Evolutionary conservation across 805 yeast species (phyloP).

Genomic region (Candida ovalis): DNA sequence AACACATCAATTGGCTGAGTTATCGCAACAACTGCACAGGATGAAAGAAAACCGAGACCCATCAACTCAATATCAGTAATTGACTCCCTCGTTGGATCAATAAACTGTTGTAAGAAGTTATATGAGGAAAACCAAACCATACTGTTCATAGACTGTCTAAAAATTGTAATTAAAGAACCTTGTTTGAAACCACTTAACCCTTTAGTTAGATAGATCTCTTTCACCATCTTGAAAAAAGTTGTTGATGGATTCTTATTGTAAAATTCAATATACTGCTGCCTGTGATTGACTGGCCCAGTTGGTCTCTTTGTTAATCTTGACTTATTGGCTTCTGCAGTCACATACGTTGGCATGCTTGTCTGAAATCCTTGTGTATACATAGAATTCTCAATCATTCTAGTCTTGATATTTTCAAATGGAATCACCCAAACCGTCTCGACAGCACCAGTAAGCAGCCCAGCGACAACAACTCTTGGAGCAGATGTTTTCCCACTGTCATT

Average conservation of each 20-base stretch:
- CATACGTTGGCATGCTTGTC: conserved; percentile 20
- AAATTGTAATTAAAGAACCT: conserved; percentile 78
- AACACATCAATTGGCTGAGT: conserved; percentile 90
- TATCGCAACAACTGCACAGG: conserved; percentile 65
- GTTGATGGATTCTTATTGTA: conserved; percentile 54
- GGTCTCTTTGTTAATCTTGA: conserved; percentile 16
- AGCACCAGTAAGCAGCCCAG: conserved; percentile 80
- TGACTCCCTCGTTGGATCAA: conserved; percentile 50
- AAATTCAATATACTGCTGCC: conserved; percentile 18
- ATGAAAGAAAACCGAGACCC: conserved; percentile 56
- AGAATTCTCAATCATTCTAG: conserved; percentile 72
- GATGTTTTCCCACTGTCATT: conserved; percentile 56
- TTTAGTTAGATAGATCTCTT: conserved; percentile 65
- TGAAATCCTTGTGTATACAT: conserved; percentile 30
- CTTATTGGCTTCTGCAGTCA: conserved; percentile 21
- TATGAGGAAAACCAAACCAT: conserved; percentile 82
- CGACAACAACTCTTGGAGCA: conserved; percentile 79
- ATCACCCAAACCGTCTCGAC: conserved; percentile 79
- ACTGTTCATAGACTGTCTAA: conserved; percentile 75
- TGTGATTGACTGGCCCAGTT: conserved; percentile 4
- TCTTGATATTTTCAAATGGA: conserved; percentile 87
- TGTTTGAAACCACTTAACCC: conserved; percentile 78
- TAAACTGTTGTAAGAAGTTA: conserved; percentile 67
- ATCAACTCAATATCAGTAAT: conserved; percentile 35
- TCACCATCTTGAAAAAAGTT: conserved; percentile 48